phyloP scores from a whole-genome alignment of 352 stramenopile species.

The Globisporangium acanthophoron region DNA sequence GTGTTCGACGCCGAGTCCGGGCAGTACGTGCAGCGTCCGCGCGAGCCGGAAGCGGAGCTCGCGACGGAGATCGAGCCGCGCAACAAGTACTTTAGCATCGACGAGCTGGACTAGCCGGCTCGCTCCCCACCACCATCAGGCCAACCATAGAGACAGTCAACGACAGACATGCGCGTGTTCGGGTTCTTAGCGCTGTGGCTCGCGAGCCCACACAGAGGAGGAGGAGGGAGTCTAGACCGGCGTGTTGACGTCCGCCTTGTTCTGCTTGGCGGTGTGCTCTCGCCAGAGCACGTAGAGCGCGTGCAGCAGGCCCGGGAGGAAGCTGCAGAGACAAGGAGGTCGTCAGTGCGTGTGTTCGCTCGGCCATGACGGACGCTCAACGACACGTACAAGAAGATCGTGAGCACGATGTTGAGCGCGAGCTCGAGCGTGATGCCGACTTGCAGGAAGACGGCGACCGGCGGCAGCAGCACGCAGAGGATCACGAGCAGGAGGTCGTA shows the following conservation, averaged over 20 bases:
- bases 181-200: not conserved
- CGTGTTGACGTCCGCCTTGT: not conserved
- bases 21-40: slow-evolving; percentile 16
- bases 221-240: not conserved
- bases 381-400: slow-evolving; percentile 7
- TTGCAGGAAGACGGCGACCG: slow-evolving; percentile 27
- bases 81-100: slow-evolving; percentile 43
- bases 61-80: slow-evolving; percentile 2
- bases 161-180: not conserved
- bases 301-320: slow-evolving; percentile 50
- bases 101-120: slow-evolving; percentile 41
- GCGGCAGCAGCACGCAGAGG: slow-evolving; percentile 49
- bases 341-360: not conserved
- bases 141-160: not conserved
- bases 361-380: not conserved
- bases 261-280: not conserved
- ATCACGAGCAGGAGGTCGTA: slow-evolving; percentile 55
- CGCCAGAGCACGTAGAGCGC: slow-evolving; percentile 36
- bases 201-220: too few relatives aligned
- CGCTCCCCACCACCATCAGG: not conserved
- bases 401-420: slow-evolving; percentile 55
- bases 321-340: slow-evolving; percentile 18
- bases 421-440: slow-evolving; percentile 26
- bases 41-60: slow-evolving; percentile 15
- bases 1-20: slow-evolving; percentile 27